Percentiles rank a stretch among this genome's conserved stretches.
Conservation (phyloP, 495 filamentous ascomycete species). For the Glarea lozoyensis region DNA sequence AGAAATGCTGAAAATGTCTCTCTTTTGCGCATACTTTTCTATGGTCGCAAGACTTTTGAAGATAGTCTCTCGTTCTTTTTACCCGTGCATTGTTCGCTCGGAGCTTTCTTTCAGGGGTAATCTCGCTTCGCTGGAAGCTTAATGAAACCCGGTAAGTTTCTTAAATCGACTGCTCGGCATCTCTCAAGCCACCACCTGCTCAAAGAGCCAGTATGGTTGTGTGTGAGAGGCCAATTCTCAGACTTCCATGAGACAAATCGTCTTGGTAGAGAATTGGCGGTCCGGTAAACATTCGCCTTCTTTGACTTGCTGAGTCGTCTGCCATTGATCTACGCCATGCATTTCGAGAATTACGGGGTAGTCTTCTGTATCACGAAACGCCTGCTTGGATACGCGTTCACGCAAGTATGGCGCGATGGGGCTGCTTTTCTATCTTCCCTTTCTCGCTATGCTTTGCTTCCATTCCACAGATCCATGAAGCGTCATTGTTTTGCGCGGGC, state of each 20-base stretch:
- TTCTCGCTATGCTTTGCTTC: conserved; percentile 11
- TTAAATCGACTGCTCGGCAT: neutral
- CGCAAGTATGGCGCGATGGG: conserved; percentile 1
- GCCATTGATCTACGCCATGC: neutral
- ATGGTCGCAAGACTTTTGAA: too few species aligned
- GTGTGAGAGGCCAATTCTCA: conserved; percentile 11
- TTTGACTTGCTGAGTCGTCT: neutral
- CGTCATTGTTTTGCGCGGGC: conserved; percentile 8
- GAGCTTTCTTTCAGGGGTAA: too few species aligned
- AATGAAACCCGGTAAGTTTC: conserved; percentile 17
- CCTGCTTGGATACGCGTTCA: neutral
- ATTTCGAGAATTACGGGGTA: too few species aligned
- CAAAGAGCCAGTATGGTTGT: conserved; percentile 5
- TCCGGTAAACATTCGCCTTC: neutral
- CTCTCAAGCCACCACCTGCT: conserved; percentile 4
- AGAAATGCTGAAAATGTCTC: too few species aligned
- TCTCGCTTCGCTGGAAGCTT: conserved; percentile 11
- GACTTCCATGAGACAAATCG: conserved; percentile 19
- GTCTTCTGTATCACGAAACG: conserved; percentile 8
- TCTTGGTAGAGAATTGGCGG: conserved; percentile 4
- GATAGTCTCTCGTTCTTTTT: too few species aligned
- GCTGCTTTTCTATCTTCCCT: conserved; percentile 19
- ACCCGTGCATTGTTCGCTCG: too few species aligned
- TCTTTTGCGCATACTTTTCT: too few species aligned
- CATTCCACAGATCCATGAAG: conserved; percentile 4